phyloP scores from a whole-genome alignment of 352 stramenopile genomes.

The Aphanomyces euteiches region DNA sequence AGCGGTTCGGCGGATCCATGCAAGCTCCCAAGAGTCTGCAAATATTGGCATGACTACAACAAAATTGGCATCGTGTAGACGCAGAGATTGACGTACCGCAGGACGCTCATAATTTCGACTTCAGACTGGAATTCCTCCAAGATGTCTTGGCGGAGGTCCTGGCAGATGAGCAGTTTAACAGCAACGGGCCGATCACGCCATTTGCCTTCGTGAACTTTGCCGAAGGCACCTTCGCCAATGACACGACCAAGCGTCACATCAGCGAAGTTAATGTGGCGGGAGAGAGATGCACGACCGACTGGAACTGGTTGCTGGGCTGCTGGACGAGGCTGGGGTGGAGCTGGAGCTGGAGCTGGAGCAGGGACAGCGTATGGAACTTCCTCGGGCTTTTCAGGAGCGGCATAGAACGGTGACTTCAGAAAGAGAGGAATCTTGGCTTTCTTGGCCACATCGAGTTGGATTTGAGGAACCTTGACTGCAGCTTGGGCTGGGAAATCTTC shows the following conservation, averaged over 20 bases:
- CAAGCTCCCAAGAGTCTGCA: slow-evolving; percentile 95
- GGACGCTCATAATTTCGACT: slow-evolving; percentile 81
- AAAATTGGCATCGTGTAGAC: background rate
- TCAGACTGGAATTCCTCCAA: slow-evolving; percentile 76
- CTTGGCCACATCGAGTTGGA: slow-evolving; percentile 51
- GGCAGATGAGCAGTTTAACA: slow-evolving; percentile 70
- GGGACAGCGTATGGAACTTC: slow-evolving; percentile 30
- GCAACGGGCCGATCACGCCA: slow-evolving; percentile 59
- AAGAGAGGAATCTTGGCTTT: slow-evolving; percentile 76
- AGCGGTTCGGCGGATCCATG: slow-evolving; percentile 86
- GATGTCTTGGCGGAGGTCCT: slow-evolving; percentile 64
- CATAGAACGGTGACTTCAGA: slow-evolving; percentile 31
- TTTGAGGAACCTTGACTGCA: slow-evolving; percentile 6
- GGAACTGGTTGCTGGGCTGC: slow-evolving; percentile 32
- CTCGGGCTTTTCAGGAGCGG: background rate
- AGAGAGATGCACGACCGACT: slow-evolving; percentile 15
- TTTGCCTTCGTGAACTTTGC: slow-evolving; percentile 63
- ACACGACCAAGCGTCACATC: slow-evolving; percentile 54
- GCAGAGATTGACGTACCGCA: slow-evolving; percentile 42
- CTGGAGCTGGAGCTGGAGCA: slow-evolving; percentile 26
- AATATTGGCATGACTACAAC: slow-evolving; percentile 91
- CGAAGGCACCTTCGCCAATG: slow-evolving; percentile 76
- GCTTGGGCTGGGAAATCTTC: slow-evolving; percentile 33
- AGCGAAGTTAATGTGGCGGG: slow-evolving; percentile 54
- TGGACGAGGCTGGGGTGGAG: background rate